These are phyloP conservation scores for Mycena filopes DNA, from an alignment of 768 basidiomycete genomes.

Conservation along the genomic window DNA sequence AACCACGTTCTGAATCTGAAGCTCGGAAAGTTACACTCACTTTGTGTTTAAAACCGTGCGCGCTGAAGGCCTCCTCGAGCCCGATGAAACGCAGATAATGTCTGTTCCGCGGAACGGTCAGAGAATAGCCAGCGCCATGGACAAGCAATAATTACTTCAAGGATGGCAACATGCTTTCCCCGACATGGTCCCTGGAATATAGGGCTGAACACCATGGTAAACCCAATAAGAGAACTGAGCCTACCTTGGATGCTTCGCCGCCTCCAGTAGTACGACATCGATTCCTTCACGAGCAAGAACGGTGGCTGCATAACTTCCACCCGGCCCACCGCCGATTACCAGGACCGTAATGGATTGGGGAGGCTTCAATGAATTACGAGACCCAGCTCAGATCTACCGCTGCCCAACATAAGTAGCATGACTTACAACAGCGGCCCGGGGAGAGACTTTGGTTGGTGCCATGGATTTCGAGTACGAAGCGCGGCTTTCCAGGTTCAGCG, in stretches of 20 bases:
- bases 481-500: too few species aligned
- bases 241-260: conserved; percentile 34
- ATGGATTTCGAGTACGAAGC: too few species aligned
- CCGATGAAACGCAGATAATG: conserved; percentile 39
- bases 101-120: too few species aligned
- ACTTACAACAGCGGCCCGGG: too few species aligned
- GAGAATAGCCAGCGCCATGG: too few species aligned
- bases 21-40: background rate
- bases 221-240: background rate
- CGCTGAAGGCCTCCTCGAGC: conserved; percentile 31
- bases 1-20: too few species aligned
- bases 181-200: conserved; percentile 36
- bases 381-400: too few species aligned
- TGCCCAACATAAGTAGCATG: too few species aligned
- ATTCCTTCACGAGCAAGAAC: conserved; percentile 39
- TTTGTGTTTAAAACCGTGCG: conserved; percentile 36
- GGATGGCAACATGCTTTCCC: conserved; percentile 39
- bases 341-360: conserved; percentile 8
- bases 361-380: too few species aligned
- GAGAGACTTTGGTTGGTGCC: too few species aligned
- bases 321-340: conserved; percentile 31
- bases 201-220: background rate
- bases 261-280: conserved; percentile 37
- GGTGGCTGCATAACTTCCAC: conserved; percentile 39
- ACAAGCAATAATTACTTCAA: too few species aligned